Evolutionary conservation across 1,284 basidiomycete species (phyloP), one percentile per base, ranked within the genome.

Genomic region (Rugosomyces carneus): DNA sequence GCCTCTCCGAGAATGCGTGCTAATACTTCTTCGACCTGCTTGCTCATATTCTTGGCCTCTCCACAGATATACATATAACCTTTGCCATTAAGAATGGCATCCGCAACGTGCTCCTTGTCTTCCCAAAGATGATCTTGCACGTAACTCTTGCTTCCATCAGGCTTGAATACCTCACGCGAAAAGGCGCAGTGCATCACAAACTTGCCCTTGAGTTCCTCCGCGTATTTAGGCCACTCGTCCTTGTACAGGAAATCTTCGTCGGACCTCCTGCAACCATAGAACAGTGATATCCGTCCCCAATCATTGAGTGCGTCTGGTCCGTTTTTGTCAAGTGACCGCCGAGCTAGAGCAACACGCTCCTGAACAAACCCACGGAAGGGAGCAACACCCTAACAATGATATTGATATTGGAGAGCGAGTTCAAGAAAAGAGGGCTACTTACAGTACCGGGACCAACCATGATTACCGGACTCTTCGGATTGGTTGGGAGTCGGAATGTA

Each of bases 391-490:
- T 88, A 55, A 10, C 44, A 45, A 26, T 45, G 43, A 44, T 31
- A 29, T 49, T 19, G 45, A 16, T 32, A 41, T 24, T 34, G 37
- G 44, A 38, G 35, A 45, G 20, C 45, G 51, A 8, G 52, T 0
- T 27, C n/a, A 2, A 26, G 23, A 5, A 42, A 39, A 37, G 29
- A 18, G 27, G 27, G 44, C 24, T 23, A 78, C 88, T 71, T 61
- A 94, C 93, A 51, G 94, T 98, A 47, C 95, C 95, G 48, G 95
- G 95, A 44, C 95, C 95, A 62, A 99, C 82, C 95, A 99, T 98
- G 67, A 99, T 93, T 48, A 99, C 87, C 2, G 95, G 95, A 50
- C 92, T 94, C 76, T 96, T 97, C 44, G 95, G 95, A 63, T 91
- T 93, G 11, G 95, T 98, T 4, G 95, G 95, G 48, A 99, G 71